Evolutionary conservation across 306 rosid species (phyloP), one percentile per base, ranked within the genome.

Genomic region (Acacia melanoxylon): DNA sequence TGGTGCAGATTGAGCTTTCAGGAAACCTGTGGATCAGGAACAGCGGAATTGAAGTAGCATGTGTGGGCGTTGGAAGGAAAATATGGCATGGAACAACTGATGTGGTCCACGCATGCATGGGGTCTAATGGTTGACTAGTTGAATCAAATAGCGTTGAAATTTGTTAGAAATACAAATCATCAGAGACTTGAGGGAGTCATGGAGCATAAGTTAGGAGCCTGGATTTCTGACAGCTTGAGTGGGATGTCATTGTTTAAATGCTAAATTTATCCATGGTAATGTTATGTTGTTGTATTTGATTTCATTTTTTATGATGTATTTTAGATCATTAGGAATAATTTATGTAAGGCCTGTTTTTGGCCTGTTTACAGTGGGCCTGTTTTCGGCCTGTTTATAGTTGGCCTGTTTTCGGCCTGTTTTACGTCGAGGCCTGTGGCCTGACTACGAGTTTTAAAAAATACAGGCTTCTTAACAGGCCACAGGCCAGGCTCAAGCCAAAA

Each of bases 1-100:
- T 73, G 44, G 77, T 31, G 63, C 77, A 73, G 77, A 73, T 31
- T 37, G 65, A 17, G 63, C 29, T 29, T 73, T 17, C 8, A 46
- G 77, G 45, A 49, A 17, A 48, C 27, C 8, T 17, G 17, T 6
- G 44, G 44, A 72, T 72, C 61, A 15, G 11, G 29, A 73, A 49
- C 63, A 49, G 54, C 10, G 63, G 45, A 73, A 19, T 72, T 49
- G 77, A 54, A 54, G 79, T 29, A 51, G 58, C 37, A 17, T 51
- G 22, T 51, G 54, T 51, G 59, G n/a, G 59, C 59, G 8, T 15
- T 51, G 59, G 59, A 51, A 51, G 59, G n/a, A 6, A 51, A 51
- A 51, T 19, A 51, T 19, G 59, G 24, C 22, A 8, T 5, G 22
- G 8, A 51, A 29, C 63, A 49, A 51, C 19, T 45, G 76, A 45